Percentiles rank a stretch among this genome's conserved stretches.
Conservation (phyloP, 768 basidiomycete species). For the Lentinula edodes region DNA sequence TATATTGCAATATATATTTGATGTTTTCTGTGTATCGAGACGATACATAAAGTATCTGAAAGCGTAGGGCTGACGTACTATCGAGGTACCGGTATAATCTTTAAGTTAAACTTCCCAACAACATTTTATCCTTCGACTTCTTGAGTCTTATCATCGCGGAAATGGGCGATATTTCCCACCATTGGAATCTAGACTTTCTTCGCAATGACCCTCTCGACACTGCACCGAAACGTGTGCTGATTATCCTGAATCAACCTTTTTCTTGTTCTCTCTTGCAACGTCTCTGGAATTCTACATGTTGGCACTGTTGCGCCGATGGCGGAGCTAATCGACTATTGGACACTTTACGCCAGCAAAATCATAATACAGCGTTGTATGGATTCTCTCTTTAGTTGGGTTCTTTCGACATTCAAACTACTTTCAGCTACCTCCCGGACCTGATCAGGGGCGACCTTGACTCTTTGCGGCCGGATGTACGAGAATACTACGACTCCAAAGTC, state of each 20-base stretch:
- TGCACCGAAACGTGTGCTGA: conserved; percentile 45
- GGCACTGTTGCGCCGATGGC: conserved; percentile 79
- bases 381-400: not conserved
- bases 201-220: not conserved
- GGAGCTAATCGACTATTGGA: conserved; percentile 85
- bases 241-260: conserved; percentile 91
- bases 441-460: conserved; percentile 97
- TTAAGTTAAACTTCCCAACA: too few species aligned
- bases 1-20: not conserved
- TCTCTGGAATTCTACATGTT: conserved; percentile 48
- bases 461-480: conserved; percentile 64
- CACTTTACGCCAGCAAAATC: conserved; percentile 14
- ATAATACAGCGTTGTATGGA: not conserved
- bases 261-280: conserved; percentile 51
- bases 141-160: not conserved
- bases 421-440: conserved; percentile 73
- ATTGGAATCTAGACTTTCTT: conserved; percentile 41
- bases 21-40: not conserved
- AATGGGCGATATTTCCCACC: not conserved
- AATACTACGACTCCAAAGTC: conserved; percentile 62
- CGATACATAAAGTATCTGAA: too few species aligned
- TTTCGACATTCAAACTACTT: conserved; percentile 1
- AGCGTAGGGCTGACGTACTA: not conserved
- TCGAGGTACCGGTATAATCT: too few species aligned
- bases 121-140: too few species aligned